phyloP scores from a whole-genome alignment of 805 yeast species.

The Wickerhamomyces ciferrii region DNA sequence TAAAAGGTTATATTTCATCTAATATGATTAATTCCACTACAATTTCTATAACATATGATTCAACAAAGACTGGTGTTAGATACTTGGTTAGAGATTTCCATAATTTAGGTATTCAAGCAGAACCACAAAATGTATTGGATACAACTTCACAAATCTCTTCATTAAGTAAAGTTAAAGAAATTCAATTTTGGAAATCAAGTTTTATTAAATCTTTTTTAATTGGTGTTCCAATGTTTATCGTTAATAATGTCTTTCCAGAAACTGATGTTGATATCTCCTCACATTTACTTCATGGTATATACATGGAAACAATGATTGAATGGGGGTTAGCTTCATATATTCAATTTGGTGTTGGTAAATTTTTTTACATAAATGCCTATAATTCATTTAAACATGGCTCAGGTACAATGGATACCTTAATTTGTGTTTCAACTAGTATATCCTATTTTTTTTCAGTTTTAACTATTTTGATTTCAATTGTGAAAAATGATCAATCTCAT shows the following conservation, averaged over 20 bases:
- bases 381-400: slow-evolving; percentile 64
- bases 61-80: slow-evolving; percentile 55
- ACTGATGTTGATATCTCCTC: slow-evolving; percentile 22
- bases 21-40: slow-evolving; percentile 6
- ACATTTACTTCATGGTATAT: slow-evolving; percentile 47
- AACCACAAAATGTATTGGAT: slow-evolving; percentile 41
- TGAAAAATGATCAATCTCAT: slow-evolving; percentile 29
- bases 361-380: slow-evolving; percentile 61
- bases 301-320: slow-evolving; percentile 58
- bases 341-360: slow-evolving; percentile 56
- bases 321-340: slow-evolving; percentile 52
- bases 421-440: slow-evolving; percentile 73
- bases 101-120: slow-evolving; percentile 49
- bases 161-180: slow-evolving; percentile 66
- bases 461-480: slow-evolving; percentile 47
- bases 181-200: slow-evolving; percentile 60
- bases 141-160: slow-evolving; percentile 64
- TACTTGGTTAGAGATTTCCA: slow-evolving; percentile 48
- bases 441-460: slow-evolving; percentile 72
- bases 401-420: slow-evolving; percentile 89
- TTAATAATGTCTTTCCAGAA: slow-evolving; percentile 44
- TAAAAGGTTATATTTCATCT: slow-evolving; percentile 45
- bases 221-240: slow-evolving; percentile 58
- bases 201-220: slow-evolving; percentile 45
- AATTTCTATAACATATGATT: slow-evolving; percentile 41